Conservation (phyloP, 495 filamentous ascomycete genomes). For the Xylaria bambusicola region DNA sequence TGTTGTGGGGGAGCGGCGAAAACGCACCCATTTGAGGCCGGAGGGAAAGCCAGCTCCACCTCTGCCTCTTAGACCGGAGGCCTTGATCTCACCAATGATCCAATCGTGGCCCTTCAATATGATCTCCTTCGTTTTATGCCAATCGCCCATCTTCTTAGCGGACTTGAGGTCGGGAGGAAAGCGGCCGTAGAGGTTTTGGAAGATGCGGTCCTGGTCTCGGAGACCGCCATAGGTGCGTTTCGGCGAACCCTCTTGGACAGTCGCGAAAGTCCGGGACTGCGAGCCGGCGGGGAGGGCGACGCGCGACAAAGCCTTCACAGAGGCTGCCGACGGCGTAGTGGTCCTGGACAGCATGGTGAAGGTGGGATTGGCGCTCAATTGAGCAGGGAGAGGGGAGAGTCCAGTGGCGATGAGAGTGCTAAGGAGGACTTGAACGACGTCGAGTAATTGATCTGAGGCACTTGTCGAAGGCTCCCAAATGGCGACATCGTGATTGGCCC, state of each 20-base stretch:
- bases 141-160: slow-evolving; percentile 98
- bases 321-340: slow-evolving; percentile 46
- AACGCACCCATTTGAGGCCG: slow-evolving; percentile 93
- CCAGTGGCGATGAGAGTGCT: slow-evolving; percentile 38
- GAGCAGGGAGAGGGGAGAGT: slow-evolving; percentile 45
- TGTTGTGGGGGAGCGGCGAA: not conserved
- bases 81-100: slow-evolving; percentile 97
- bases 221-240: slow-evolving; percentile 82
- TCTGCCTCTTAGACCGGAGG: slow-evolving; percentile 90
- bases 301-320: slow-evolving; percentile 42
- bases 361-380: slow-evolving; percentile 42
- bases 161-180: slow-evolving; percentile 87
- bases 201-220: slow-evolving; percentile 95
- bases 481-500: slow-evolving; percentile 27
- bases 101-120: slow-evolving; percentile 95
- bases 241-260: slow-evolving; percentile 77
- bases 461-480: slow-evolving; percentile 30
- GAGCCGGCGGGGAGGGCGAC: slow-evolving; percentile 37
- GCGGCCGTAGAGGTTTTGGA: slow-evolving; percentile 95
- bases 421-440: slow-evolving; percentile 19
- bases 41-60: slow-evolving; percentile 98
- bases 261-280: slow-evolving; percentile 65
- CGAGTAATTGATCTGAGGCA: slow-evolving; percentile 34
- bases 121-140: slow-evolving; percentile 99
- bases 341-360: slow-evolving; percentile 52